Base-by-base conservation (phyloP, 2,329 filamentous ascomycete genomes). In the Sporothrix sp. region DNA sequence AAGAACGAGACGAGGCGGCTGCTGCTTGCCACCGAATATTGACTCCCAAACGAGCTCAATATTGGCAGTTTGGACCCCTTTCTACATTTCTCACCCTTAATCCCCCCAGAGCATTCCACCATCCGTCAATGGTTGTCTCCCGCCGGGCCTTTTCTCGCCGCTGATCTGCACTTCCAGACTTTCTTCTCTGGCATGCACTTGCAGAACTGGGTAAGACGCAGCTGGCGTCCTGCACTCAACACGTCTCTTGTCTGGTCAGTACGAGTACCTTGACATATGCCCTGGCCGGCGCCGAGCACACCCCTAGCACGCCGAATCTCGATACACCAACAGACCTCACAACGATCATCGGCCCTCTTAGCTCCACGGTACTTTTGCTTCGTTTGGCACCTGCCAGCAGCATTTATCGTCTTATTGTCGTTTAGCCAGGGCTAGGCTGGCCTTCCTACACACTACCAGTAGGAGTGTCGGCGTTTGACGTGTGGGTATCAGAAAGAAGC, bases 1-100 rank as follows among this genome's bases (percentile, higher is more conserved):
- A 33, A 23, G 11, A 20, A 11, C 42, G 11, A 23, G 13, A 44
- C 16, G 23, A 9, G 20, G 16, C n/a, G n/a, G n/a, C n/a, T n/a
- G n/a, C n/a, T n/a, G n/a, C n/a, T n/a, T n/a, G 5, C 37, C 14
- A 3, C 3, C 21, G 32, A 47, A n/a, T 46, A 11, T 20, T 37
- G 21, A 27, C 21, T 27, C 43, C 23, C 44, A 46, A 46, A 46
- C 21, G 20, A 45, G 42, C 28, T 45, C 42, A 20, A 45, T 45
- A 35, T 45, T 45, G 40, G 27, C 28, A 33, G n/a, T 32, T 27
- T 18, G 18, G 11, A 44, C 3, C 18, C 18, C 16, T 10, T 28
- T 18, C 21, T 28, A 21, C 14, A 27, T 13, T 16, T 25, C 23
- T 27, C 20, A 7, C 5, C 18, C 11, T 25, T 18, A n/a, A n/a